These are phyloP conservation scores for Yamadazyma oceani DNA, from an alignment of 1,139 yeast species.

Conservation along the genomic window DNA sequence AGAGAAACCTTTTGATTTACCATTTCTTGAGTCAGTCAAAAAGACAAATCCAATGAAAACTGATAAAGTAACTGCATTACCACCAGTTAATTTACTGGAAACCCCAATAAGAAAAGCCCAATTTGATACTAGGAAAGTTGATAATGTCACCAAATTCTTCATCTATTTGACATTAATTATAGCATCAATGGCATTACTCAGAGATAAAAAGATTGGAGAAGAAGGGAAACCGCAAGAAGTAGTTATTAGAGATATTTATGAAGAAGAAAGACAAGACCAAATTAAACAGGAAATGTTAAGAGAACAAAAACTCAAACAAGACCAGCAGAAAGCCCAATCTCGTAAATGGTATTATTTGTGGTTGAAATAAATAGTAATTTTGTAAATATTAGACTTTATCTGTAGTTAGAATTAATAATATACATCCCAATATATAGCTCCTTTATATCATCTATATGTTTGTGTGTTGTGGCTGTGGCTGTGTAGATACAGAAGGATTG, in stretches of 20 bases:
- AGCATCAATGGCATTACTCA: slow-evolving; percentile 42
- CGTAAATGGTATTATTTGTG: slow-evolving; percentile 32
- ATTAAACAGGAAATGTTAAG: slow-evolving; percentile 11
- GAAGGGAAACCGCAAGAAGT: slow-evolving; percentile 47
- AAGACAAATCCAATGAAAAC: slow-evolving; percentile 24
- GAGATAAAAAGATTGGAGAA: slow-evolving; percentile 53
- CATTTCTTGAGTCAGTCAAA: slow-evolving; percentile 45
- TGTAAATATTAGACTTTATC: slow-evolving; percentile 2
- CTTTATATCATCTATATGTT: slow-evolving; percentile 1
- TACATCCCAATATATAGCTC: slow-evolving; percentile 1
- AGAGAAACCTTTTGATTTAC: slow-evolving; percentile 53
- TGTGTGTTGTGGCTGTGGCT: too few relatives aligned
- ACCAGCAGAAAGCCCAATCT: slow-evolving; percentile 6
- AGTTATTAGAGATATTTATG: slow-evolving; percentile 37
- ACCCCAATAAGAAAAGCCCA: slow-evolving; percentile 49
- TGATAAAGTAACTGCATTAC: slow-evolving; percentile 27
- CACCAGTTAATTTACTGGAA: slow-evolving; percentile 48
- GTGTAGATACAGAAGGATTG: too few relatives aligned
- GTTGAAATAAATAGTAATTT: slow-evolving; percentile 14
- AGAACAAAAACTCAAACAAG: slow-evolving; percentile 9
- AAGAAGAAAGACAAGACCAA: slow-evolving; percentile 27
- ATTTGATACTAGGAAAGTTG: slow-evolving; percentile 51
- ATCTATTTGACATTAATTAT: slow-evolving; percentile 47
- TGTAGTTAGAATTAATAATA: slow-evolving; percentile 1
- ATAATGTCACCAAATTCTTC: slow-evolving; percentile 53